phyloP scores from a whole-genome alignment of 495 filamentous ascomycete species.

The Daldinia caldariorum region DNA sequence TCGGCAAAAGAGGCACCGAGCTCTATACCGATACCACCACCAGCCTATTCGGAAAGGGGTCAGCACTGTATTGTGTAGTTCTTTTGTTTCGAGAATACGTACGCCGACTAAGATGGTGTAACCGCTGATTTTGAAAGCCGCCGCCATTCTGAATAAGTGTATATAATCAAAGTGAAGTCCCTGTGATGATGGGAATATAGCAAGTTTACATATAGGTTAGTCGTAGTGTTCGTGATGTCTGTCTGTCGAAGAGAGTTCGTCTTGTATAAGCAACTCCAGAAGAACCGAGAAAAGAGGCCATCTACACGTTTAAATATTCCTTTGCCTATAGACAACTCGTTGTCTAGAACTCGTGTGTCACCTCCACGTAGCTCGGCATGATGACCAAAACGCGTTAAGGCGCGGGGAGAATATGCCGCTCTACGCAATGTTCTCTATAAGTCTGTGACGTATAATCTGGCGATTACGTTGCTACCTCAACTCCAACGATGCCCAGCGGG shows the following conservation, averaged over 20 bases:
- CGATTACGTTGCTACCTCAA: neutral
- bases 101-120: slow-evolving; percentile 1
- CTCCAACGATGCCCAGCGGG: neutral
- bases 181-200: neutral
- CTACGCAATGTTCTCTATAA: neutral
- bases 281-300: neutral
- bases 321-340: neutral
- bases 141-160: neutral
- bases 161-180: neutral
- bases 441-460: neutral
- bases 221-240: neutral
- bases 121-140: neutral
- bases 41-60: slow-evolving; percentile 12
- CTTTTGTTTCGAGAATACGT: neutral
- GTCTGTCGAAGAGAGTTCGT: neutral
- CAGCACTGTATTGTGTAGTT: neutral
- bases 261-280: neutral
- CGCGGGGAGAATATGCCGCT: neutral
- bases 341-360: neutral
- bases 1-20: slow-evolving; percentile 48
- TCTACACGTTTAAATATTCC: neutral
- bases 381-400: neutral
- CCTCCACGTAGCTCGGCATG: neutral
- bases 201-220: neutral
- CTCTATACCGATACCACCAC: slow-evolving; percentile 49